phyloP scores from a whole-genome alignment of 352 stramenopile genomes.

The Globisporangium middletonii region DNA sequence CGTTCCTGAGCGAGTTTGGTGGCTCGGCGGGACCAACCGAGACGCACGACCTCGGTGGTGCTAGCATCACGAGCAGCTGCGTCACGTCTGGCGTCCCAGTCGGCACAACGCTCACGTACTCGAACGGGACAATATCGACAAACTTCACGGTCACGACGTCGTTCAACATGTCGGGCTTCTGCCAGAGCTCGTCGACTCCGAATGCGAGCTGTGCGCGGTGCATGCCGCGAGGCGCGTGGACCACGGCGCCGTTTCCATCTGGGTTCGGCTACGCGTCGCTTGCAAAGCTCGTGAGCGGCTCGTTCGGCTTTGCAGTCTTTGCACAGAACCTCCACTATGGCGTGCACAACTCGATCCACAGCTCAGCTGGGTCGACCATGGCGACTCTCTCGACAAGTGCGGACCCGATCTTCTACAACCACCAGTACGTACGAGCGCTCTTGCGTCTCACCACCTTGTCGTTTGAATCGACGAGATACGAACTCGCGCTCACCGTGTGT shows the following conservation, averaged over 20 bases:
- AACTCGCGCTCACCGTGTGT: background rate
- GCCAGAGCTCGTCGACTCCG: constrained; percentile 42
- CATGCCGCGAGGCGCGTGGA: constrained; percentile 52
- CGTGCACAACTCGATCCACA: constrained; percentile 70
- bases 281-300: constrained; percentile 33
- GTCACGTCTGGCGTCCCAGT: constrained; percentile 4
- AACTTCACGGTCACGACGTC: constrained; percentile 9
- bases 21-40: constrained; percentile 21
- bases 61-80: constrained; percentile 17
- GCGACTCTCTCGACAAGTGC: constrained; percentile 34
- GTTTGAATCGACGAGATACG: background rate
- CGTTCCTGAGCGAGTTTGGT: constrained; percentile 58
- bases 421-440: constrained; percentile 45
- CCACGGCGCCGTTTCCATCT: constrained; percentile 31
- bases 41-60: constrained; percentile 20
- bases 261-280: constrained; percentile 54
- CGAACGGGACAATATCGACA: constrained; percentile 4
- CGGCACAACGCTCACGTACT: constrained; percentile 7
- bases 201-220: constrained; percentile 35
- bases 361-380: constrained; percentile 39
- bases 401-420: constrained; percentile 72
- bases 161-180: constrained; percentile 37
- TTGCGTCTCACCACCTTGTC: background rate
- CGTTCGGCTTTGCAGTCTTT: constrained; percentile 41
- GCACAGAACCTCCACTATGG: constrained; percentile 52